Percentiles rank a stretch among this genome's conserved stretches.
Conservation (phyloP, 345 rosid genomes). For the Conringia planisiliqua region DNA sequence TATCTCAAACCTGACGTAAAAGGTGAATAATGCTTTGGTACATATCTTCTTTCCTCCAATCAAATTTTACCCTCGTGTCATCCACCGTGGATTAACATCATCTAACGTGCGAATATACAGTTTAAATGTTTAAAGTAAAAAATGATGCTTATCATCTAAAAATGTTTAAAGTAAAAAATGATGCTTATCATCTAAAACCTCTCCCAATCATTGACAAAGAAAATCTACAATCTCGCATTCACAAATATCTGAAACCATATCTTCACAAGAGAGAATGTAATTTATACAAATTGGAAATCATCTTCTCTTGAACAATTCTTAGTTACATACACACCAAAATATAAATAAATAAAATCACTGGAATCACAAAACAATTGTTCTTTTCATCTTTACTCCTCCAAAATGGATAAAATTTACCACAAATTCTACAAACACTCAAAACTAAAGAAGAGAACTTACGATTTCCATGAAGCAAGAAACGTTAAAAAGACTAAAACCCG, state of each 20-base stretch:
- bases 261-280: background rate
- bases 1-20: background rate
- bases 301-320: constrained; percentile 8
- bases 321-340: constrained; percentile 21
- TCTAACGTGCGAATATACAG: background rate
- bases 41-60: constrained; percentile 26
- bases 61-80: constrained; percentile 10
- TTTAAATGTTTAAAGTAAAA: background rate
- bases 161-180: background rate
- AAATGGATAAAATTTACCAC: constrained; percentile 13
- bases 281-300: constrained; percentile 31
- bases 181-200: background rate
- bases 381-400: constrained; percentile 14
- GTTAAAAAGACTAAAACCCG: background rate
- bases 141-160: too few species aligned
- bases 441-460: background rate
- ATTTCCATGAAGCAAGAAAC: constrained; percentile 7
- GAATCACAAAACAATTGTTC: constrained; percentile 4
- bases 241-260: background rate
- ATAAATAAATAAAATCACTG: constrained; percentile 13
- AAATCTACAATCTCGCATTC: background rate
- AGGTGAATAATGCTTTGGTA: constrained; percentile 17
- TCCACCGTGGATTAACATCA: background rate
- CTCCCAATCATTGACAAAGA: background rate
- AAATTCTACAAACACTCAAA: background rate